These are phyloP conservation scores for Nicotiana tabacum DNA, from an alignment of 257 asterid genomes.

Conservation along the genomic window DNA sequence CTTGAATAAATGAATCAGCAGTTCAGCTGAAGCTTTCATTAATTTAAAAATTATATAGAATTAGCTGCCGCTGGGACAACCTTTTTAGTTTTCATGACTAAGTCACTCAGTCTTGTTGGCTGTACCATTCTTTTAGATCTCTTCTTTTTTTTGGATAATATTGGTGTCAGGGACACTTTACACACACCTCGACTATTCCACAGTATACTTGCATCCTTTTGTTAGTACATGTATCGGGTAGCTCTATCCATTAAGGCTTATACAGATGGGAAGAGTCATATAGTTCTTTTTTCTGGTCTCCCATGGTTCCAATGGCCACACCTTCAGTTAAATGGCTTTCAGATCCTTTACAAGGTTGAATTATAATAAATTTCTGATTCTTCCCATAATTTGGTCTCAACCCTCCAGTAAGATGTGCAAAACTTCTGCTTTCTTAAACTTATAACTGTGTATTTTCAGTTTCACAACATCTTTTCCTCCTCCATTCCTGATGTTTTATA, in stretches of 20 bases:
- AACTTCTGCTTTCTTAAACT: neutral
- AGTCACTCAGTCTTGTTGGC: neutral
- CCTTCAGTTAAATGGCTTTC: neutral
- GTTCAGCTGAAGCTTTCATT: neutral
- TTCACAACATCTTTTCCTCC: neutral
- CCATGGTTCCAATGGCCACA: neutral
- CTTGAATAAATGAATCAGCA: neutral
- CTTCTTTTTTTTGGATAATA: neutral
- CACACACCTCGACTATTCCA: neutral
- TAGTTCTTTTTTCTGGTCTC: neutral
- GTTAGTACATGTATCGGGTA: neutral
- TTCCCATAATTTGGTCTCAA: conserved; percentile 1
- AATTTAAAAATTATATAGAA: neutral
- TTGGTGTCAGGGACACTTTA: neutral
- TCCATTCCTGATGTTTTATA: neutral
- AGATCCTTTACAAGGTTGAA: neutral
- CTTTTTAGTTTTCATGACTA: neutral
- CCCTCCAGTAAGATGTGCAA: neutral
- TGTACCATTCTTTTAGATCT: neutral
- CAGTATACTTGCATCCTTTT: neutral
- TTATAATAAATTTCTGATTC: neutral
- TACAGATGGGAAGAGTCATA: too few species aligned
- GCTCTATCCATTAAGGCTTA: neutral
- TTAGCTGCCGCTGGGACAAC: neutral
- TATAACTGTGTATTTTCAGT: neutral